These are phyloP conservation scores for Lupinus albus DNA, from an alignment of 306 rosid genomes.

Conservation along the genomic window DNA sequence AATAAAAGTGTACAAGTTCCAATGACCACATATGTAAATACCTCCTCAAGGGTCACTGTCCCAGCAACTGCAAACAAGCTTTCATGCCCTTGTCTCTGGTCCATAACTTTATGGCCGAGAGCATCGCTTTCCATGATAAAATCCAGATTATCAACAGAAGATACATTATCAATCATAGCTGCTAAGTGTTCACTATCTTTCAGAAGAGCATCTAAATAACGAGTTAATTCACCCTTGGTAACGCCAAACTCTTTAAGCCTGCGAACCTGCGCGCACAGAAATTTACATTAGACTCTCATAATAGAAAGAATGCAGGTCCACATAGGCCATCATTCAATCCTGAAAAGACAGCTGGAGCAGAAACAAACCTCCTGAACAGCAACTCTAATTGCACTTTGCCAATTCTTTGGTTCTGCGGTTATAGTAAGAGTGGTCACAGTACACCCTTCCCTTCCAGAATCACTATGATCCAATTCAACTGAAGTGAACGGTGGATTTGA, in stretches of 20 bases:
- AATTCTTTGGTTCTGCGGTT: slow-evolving; percentile 93
- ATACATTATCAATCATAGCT: slow-evolving; percentile 96
- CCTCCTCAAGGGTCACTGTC: slow-evolving; percentile 96
- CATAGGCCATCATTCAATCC: slow-evolving; percentile 23
- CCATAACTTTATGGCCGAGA: slow-evolving; percentile 92
- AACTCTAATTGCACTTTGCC: slow-evolving; percentile 88
- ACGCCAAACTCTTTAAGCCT: slow-evolving; percentile 97
- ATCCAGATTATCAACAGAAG: slow-evolving; percentile 99
- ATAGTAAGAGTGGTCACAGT: slow-evolving; percentile 98
- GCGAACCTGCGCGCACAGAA: slow-evolving; percentile 70
- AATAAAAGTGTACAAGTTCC: slow-evolving; percentile 19
- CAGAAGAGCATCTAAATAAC: slow-evolving; percentile 90
- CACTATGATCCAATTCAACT: slow-evolving; percentile 97
- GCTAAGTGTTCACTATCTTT: slow-evolving; percentile 98
- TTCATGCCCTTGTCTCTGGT: slow-evolving; percentile 96
- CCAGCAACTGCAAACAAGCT: slow-evolving; percentile 91
- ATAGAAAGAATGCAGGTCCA: slow-evolving; percentile 23
- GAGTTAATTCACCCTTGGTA: slow-evolving; percentile 96
- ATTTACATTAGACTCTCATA: slow-evolving; percentile 32
- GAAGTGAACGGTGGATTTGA: slow-evolving; percentile 98
- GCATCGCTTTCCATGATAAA: slow-evolving; percentile 99
- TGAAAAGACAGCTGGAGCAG: slow-evolving; percentile 28
- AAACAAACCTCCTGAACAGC: slow-evolving; percentile 94
- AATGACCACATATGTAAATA: slow-evolving; percentile 39
- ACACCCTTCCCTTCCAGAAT: slow-evolving; percentile 99